Conservation (phyloP, 345 rosid species). For the Brassica napus region DNA sequence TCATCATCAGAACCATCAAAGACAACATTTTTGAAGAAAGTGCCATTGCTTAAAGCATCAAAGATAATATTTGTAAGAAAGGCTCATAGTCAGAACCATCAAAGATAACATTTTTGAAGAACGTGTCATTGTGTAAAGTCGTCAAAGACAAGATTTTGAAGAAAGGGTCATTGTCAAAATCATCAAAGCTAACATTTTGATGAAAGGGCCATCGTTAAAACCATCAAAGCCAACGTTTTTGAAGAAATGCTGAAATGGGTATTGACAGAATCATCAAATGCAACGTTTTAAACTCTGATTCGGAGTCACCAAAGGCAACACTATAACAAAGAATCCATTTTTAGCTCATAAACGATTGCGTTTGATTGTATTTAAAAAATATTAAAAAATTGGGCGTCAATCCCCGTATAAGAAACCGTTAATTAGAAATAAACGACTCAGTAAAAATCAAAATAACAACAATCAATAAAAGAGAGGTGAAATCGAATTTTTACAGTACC, state of each 20-base stretch:
- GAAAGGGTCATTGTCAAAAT: background rate
- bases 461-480: too few relatives aligned
- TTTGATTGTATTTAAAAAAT: background rate
- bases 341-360: background rate
- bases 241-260: background rate
- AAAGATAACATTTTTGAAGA: background rate
- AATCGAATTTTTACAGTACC: slow-evolving; percentile 34
- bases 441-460: too few relatives aligned
- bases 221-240: background rate
- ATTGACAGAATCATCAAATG: background rate
- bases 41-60: background rate
- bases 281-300: background rate
- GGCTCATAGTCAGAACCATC: background rate
- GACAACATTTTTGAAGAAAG: background rate
- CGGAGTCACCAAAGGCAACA: slow-evolving; percentile 6
- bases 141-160: background rate
- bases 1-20: slow-evolving; percentile 6
- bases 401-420: background rate
- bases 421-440: too few relatives aligned
- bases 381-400: background rate
- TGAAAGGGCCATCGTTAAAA: background rate
- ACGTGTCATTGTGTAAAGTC: background rate
- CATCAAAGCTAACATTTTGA: background rate
- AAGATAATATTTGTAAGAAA: background rate
- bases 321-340: background rate